phyloP scores from a whole-genome alignment of 1,139 yeast species.

The Saccharomyces hybrid region DNA sequence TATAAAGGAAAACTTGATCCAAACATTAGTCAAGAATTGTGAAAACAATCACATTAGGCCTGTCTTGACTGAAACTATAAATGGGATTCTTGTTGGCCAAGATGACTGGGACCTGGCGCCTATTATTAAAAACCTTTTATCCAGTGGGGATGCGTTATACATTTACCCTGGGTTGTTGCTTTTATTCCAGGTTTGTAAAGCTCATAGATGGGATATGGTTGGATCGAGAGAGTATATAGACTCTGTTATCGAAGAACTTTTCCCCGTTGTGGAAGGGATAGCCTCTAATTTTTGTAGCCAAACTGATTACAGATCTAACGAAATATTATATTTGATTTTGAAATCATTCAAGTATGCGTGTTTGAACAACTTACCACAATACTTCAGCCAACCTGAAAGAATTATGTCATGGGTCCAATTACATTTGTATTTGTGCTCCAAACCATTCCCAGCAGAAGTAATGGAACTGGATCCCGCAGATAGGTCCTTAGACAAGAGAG shows the following conservation, averaged over 20 bases:
- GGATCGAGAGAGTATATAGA: slow-evolving; percentile 42
- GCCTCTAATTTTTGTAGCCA: slow-evolving; percentile 37
- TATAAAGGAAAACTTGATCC: slow-evolving; percentile 48
- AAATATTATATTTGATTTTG: slow-evolving; percentile 51
- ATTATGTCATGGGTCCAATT: slow-evolving; percentile 59
- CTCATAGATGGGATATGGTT: slow-evolving; percentile 51
- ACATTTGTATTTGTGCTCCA: slow-evolving; percentile 50
- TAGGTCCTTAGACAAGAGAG: slow-evolving; percentile 42
- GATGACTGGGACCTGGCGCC: slow-evolving; percentile 31
- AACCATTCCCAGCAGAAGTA: slow-evolving; percentile 51
- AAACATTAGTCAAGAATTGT: slow-evolving; percentile 36
- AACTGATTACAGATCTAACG: slow-evolving; percentile 40
- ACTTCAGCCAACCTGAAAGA: slow-evolving; percentile 39
- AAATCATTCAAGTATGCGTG: slow-evolving; percentile 61
- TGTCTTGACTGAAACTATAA: slow-evolving; percentile 63
- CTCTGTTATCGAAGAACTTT: slow-evolving; percentile 40
- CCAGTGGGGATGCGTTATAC: slow-evolving; percentile 43
- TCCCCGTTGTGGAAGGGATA: slow-evolving; percentile 50
- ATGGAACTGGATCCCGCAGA: slow-evolving; percentile 46
- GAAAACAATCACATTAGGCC: slow-evolving; percentile 40
- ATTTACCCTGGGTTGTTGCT: slow-evolving; percentile 52
- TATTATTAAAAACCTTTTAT: slow-evolving; percentile 35
- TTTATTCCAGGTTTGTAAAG: slow-evolving; percentile 47
- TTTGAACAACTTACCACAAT: slow-evolving; percentile 48
- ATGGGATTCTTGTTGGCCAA: slow-evolving; percentile 52